phyloP scores from a whole-genome alignment of 2,329 filamentous ascomycete species.

The Aschersonia sp. region DNA sequence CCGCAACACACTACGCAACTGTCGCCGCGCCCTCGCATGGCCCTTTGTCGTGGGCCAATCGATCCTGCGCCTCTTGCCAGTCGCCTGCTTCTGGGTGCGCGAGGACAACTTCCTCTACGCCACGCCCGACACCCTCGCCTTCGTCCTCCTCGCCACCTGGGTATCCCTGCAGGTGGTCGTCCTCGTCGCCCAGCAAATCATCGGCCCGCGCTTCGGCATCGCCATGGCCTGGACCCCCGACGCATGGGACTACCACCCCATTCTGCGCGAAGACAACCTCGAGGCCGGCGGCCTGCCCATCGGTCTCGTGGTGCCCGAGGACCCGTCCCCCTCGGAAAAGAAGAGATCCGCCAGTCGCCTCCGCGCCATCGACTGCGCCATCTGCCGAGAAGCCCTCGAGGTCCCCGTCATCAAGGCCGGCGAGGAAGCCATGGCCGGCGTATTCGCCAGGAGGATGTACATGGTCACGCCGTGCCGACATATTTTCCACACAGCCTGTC shows the following conservation, averaged over 20 bases:
- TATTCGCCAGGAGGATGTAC: conserved; percentile 70
- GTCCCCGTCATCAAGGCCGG: conserved; percentile 62
- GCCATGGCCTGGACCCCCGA: conserved; percentile 53
- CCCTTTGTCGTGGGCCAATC: conserved; percentile 81
- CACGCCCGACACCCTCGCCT: conserved; percentile 49
- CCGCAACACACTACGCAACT: conserved; percentile 82
- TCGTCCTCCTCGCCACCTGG: conserved; percentile 53
- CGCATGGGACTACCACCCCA: conserved; percentile 90
- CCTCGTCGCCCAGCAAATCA: conserved; percentile 66
- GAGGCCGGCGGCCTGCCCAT: conserved; percentile 73
- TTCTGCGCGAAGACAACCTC: conserved; percentile 68
- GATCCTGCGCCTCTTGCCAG: conserved; percentile 59
- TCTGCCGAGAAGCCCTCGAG: conserved; percentile 84
- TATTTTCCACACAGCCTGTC: conserved; percentile 82
- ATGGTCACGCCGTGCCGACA: conserved; percentile 98
- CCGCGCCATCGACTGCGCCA: conserved; percentile 70
- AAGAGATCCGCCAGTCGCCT: conserved; percentile 8
- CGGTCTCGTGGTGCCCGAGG: conserved; percentile 33
- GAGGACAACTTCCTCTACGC: conserved; percentile 72
- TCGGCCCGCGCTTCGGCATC: conserved; percentile 81
- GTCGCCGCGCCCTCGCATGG: conserved; percentile 81
- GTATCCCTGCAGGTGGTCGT: conserved; percentile 74
- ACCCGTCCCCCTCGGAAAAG: background rate
- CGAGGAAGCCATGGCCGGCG: conserved; percentile 42
- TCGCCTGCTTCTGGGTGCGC: conserved; percentile 74